Evolutionary conservation across 169 alveolate species (phyloP).

Genomic region (Plasmodium falciparum): DNA sequence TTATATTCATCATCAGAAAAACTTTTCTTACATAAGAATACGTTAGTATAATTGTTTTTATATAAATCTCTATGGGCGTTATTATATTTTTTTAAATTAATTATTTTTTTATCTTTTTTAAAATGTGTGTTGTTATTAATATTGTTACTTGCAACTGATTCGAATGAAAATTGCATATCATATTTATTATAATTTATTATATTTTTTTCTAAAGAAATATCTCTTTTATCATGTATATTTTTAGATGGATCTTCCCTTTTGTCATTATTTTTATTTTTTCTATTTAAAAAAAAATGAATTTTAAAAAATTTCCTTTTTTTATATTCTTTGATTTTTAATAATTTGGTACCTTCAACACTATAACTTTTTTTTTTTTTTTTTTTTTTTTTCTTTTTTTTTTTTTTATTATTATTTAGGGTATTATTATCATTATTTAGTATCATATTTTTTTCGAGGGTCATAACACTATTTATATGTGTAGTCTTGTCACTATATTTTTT

Average conservation of each 20-base stretch:
- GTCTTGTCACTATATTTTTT: neutral
- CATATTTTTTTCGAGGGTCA: neutral
- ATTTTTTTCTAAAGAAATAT: neutral
- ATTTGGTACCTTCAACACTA: conserved; percentile 35
- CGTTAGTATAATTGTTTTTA: neutral
- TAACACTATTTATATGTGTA: neutral
- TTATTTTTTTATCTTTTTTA: conserved; percentile 1
- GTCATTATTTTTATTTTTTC: conserved; percentile 19
- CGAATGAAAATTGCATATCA: neutral
- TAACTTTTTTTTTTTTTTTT: conserved; percentile 20
- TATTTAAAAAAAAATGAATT: conserved; percentile 25
- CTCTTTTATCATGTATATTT: neutral
- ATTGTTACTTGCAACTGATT: neutral
- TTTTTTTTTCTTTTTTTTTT: conserved; percentile 15
- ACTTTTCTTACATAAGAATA: conserved; percentile 21
- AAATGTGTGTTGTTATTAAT: neutral
- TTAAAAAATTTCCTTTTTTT: conserved; percentile 26
- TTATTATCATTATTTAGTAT: neutral
- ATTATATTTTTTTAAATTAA: neutral
- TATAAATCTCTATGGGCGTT: neutral
- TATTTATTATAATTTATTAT: conserved; percentile 15
- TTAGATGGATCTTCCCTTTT: neutral
- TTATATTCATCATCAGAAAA: conserved; percentile 32
- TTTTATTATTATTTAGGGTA: conserved; percentile 15
- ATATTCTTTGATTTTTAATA: conserved; percentile 23